Evolutionary conservation across 352 stramenopile genomes (phyloP).

Genomic region (Thraustochytrium sp.): DNA sequence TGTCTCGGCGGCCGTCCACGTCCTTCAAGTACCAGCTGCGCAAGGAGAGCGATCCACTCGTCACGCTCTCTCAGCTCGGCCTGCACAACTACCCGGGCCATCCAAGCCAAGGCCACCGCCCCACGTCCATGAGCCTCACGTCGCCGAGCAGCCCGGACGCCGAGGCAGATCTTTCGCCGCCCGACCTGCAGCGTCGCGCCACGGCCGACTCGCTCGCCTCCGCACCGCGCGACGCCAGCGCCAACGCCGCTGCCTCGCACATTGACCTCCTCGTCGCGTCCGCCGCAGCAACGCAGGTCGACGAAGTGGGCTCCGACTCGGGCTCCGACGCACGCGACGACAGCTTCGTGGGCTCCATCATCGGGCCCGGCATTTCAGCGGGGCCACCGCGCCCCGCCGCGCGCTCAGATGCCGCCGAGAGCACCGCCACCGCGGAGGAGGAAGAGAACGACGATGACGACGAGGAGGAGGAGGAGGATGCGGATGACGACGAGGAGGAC

Average conservation of each 20-base stretch:
- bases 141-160: neutral
- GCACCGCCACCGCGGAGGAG: neutral
- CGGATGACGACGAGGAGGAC: neutral
- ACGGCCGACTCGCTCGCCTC: neutral
- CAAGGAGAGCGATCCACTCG: neutral
- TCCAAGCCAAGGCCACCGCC: no score
- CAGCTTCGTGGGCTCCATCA: no score
- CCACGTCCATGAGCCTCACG: neutral
- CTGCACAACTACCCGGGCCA: neutral
- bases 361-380: no score
- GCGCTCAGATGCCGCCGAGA: neutral
- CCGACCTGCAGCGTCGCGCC: neutral
- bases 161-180: neutral
- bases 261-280: neutral
- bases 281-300: no score
- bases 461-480: neutral
- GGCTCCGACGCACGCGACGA: no score
- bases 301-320: no score
- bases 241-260: neutral
- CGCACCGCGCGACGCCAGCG: no score
- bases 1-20: neutral
- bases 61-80: neutral
- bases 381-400: no score
- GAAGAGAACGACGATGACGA: neutral
- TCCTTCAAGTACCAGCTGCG: conserved; percentile 25